Evolutionary conservation across 2,329 filamentous ascomycete genomes (phyloP), one percentile per base, ranked within the genome.

Genomic region (Monilinia fructigena): DNA sequence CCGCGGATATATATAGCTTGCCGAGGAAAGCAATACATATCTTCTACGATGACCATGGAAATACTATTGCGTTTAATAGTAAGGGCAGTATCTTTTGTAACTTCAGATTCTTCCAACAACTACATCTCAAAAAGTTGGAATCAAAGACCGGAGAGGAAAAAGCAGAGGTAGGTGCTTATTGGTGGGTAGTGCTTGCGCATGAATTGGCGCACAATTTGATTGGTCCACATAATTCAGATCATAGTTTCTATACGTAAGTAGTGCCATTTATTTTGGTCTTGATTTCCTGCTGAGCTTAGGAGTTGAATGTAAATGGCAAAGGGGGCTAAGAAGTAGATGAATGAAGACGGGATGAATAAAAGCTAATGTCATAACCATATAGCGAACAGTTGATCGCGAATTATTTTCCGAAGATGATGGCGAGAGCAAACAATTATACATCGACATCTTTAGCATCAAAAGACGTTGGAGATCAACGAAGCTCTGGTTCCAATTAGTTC

Each of bases 121-220:
- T 97, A 42, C 94, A 98, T 74, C 81, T 86, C 55, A 74, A 79
- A 18, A 77, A 81, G 69, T 77, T 86, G 58, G 75, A 72, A 68
- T 71, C 70, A 59, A 79, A 66, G 59, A 76, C 28, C 54, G 71
- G 76, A 2, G 79, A 82, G 64, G 85, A 80, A 20, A 86, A 81
- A 75, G 82, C 86, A 4, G 90, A 95, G 68, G 91, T 91, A 3
- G 81, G 87, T 66, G 85, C 89, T 1, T 96, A 93, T 82, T 98
- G 94, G 94, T 97, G 90, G 86, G 90, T 97, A 70, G 93, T 95
- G n/a, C 77, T 97, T 68, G 96, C 93, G 69, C 95, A 99, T 76
- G 96, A 99, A 79, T 80, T 99, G 77, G 93, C 95, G 67, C 95
- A 99, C 79, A 99, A 99, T 76, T 80, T 99, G 65, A 92, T 97